Percentiles rank a stretch among this genome's conserved stretches.
Evolutionary conservation across 257 asterid species (phyloP).

Genomic region (Pogostemon cablin): DNA sequence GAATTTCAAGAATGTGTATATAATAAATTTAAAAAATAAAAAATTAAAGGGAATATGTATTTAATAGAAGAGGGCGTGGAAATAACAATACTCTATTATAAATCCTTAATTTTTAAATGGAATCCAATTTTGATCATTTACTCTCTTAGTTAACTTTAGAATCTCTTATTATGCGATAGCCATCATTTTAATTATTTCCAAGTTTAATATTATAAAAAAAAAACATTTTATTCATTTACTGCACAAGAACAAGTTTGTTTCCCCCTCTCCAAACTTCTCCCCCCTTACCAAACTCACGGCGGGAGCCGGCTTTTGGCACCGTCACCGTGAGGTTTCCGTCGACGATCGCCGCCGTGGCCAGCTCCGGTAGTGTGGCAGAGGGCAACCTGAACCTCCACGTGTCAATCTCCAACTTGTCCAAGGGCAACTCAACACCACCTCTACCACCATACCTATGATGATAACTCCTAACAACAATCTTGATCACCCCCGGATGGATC

Average conservation of each 20-base stretch:
- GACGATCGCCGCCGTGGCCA: slow-evolving; percentile 45
- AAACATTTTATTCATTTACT: slow-evolving; percentile 15
- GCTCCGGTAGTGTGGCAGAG: slow-evolving; percentile 48
- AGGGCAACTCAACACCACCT: slow-evolving; percentile 36
- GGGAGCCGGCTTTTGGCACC: slow-evolving; percentile 53
- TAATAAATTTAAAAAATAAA: too few species aligned
- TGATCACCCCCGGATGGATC: slow-evolving; percentile 71
- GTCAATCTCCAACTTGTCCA: slow-evolving; percentile 58
- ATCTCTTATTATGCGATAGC: too few species aligned
- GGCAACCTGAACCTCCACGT: slow-evolving; percentile 73
- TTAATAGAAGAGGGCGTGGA: too few species aligned
- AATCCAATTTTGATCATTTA: too few species aligned
- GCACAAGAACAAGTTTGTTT: slow-evolving; percentile 48
- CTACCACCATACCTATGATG: slow-evolving; percentile 9
- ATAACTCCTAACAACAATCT: slow-evolving; percentile 57
- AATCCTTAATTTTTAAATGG: too few species aligned
- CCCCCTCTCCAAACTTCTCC: slow-evolving; percentile 42
- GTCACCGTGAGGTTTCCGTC: slow-evolving; percentile 56
- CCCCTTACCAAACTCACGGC: slow-evolving; percentile 34
- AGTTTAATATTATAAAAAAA: neutral
- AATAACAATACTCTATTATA: too few species aligned
- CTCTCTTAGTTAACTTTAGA: too few species aligned
- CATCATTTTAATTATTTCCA: neutral
- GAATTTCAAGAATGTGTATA: too few species aligned
- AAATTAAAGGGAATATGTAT: too few species aligned